These are phyloP conservation scores for Pleurotus tuoliensis DNA, from an alignment of 768 basidiomycete species.

Conservation along the genomic window DNA sequence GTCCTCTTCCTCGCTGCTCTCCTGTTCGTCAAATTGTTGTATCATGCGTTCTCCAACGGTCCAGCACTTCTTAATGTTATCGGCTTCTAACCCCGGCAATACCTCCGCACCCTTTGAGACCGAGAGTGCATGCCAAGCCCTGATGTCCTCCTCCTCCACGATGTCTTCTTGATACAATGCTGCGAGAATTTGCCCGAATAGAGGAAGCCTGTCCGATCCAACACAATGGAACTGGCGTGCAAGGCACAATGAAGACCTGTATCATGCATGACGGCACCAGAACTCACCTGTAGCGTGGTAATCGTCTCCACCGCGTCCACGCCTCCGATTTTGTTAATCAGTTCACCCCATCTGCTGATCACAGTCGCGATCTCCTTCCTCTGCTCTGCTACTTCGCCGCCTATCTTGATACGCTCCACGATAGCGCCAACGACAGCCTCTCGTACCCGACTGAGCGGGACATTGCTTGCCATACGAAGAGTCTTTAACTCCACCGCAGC, in stretches of 20 bases:
- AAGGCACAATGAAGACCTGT: conserved; percentile 54
- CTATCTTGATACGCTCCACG: conserved; percentile 65
- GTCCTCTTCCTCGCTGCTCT: conserved; percentile 32
- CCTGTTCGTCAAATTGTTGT: conserved; percentile 77
- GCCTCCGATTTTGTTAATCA: conserved; percentile 80
- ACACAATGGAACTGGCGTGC: conserved; percentile 58
- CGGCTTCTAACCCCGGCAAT: conserved; percentile 34
- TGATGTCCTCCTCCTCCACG: conserved; percentile 85
- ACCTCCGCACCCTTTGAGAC: conserved; percentile 49
- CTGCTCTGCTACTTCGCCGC: conserved; percentile 52
- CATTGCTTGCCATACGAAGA: conserved; percentile 94
- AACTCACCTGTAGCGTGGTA: conserved; percentile 67
- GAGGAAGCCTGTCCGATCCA: conserved; percentile 52
- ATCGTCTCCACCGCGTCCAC: conserved; percentile 81
- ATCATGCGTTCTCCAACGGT: conserved; percentile 70
- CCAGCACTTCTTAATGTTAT: conserved; percentile 69
- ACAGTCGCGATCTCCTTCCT: conserved; percentile 61
- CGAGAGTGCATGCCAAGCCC: conserved; percentile 73
- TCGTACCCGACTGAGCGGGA: conserved; percentile 77
- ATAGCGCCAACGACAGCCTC: conserved; percentile 88
- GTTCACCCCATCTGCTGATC: conserved; percentile 74
- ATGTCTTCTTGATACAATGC: conserved; percentile 90
- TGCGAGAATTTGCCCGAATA: conserved; percentile 84
- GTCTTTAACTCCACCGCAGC: conserved; percentile 94
- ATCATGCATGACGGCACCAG: conserved; percentile 55